phyloP scores from a whole-genome alignment of 257 asterid species.

The Solanum appendiculatum region DNA sequence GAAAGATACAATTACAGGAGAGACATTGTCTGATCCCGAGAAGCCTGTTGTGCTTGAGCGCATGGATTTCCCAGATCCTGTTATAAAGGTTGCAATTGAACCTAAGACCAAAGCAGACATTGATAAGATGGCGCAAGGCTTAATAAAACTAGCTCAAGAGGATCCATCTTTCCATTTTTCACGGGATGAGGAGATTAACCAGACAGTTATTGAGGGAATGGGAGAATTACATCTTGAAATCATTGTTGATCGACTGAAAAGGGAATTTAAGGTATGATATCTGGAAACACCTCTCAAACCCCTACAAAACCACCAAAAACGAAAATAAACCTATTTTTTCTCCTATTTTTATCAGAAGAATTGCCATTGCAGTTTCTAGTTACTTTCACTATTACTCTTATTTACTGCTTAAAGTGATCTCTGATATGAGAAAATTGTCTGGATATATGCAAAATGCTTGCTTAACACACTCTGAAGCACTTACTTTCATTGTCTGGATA shows the following conservation, averaged over 20 bases:
- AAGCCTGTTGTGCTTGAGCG: constrained; percentile 81
- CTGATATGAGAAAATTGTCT: neutral
- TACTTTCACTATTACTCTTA: neutral
- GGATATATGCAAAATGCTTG: neutral
- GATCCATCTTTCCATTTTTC: constrained; percentile 98
- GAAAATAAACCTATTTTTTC: neutral
- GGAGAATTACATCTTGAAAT: constrained; percentile 96
- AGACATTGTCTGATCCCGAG: constrained; percentile 77
- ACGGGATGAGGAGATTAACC: constrained; percentile 86
- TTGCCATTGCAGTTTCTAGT: neutral
- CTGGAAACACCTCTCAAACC: too few species aligned
- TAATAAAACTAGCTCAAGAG: constrained; percentile 91
- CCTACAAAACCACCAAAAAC: neutral
- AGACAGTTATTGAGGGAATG: constrained; percentile 98
- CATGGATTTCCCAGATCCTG: constrained; percentile 99
- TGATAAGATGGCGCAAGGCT: constrained; percentile 88
- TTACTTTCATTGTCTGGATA: neutral
- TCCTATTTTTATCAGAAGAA: neutral
- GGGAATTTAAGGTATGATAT: constrained; percentile 76
- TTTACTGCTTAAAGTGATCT: neutral
- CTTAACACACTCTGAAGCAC: neutral
- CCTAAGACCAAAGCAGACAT: constrained; percentile 95
- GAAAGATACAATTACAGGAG: constrained; percentile 92
- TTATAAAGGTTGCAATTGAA: constrained; percentile 95
- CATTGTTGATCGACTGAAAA: constrained; percentile 92